phyloP scores from a whole-genome alignment of 2,329 filamentous ascomycete genomes.

The Diaporthe humulicola region DNA sequence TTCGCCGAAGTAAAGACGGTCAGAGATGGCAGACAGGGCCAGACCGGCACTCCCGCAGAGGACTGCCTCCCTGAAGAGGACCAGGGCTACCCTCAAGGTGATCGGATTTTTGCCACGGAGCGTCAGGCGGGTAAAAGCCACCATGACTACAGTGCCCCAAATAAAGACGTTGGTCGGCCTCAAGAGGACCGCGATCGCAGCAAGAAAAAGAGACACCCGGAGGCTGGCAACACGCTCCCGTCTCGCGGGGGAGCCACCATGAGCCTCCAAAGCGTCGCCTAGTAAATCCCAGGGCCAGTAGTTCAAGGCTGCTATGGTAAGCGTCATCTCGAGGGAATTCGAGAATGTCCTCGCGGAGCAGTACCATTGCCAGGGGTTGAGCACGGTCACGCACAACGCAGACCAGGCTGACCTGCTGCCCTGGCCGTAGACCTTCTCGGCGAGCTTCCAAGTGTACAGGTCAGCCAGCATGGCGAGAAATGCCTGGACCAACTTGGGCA shows the following conservation, averaged over 20 bases:
- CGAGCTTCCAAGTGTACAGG: constrained; percentile 89
- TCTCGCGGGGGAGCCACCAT: constrained; percentile 32
- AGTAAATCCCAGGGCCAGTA: constrained; percentile 89
- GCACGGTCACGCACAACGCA: constrained; percentile 76
- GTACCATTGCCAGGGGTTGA: constrained; percentile 97
- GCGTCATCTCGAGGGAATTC: constrained; percentile 91
- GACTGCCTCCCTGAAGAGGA: constrained; percentile 73
- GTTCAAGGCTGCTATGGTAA: constrained; percentile 84
- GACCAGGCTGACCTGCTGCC: constrained; percentile 75
- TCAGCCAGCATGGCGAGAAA: constrained; percentile 83
- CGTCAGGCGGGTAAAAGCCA: constrained; percentile 55
- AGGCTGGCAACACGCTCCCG: constrained; percentile 55
- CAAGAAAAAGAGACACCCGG: constrained; percentile 77
- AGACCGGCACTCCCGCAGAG: constrained; percentile 75
- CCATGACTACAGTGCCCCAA: constrained; percentile 77
- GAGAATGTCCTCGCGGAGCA: constrained; percentile 94
- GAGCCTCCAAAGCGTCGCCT: constrained; percentile 51
- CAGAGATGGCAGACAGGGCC: constrained; percentile 73
- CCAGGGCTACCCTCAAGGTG: constrained; percentile 57
- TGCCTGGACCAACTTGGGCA: constrained; percentile 83
- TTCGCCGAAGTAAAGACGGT: constrained; percentile 83
- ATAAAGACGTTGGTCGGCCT: constrained; percentile 91
- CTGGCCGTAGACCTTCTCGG: constrained; percentile 78
- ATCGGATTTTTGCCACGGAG: constrained; percentile 57
- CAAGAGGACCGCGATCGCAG: constrained; percentile 85